Evolutionary conservation across 352 stramenopile species (phyloP), one percentile per base, ranked within the genome.

Genomic region (Chrysophaeum taylorii): DNA sequence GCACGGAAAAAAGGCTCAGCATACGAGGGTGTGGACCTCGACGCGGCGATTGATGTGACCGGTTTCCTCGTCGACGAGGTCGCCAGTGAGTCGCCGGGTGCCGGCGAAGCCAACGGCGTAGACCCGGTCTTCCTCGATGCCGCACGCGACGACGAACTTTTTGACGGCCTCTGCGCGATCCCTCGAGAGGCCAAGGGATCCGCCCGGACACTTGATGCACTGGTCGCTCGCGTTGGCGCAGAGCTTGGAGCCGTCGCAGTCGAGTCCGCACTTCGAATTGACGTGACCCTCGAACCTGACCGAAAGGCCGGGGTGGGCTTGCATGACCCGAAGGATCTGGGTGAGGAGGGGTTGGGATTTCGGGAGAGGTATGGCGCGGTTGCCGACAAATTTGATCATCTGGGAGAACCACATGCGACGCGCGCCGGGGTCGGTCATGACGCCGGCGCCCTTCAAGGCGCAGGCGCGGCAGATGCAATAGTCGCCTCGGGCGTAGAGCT

Each of bases 311-410:
- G 57, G 57, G 57, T 66, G 57, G 16, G 14, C 1, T 36, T 66
- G 31, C 14, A 66, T 27, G 12, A 45, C 36, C 14, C 31, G 27
- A 23, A 66, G 57, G 33, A 66, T 41, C 36, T 66, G 57, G 31
- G 57, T 36, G 33, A 66, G 57, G 1, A 66, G 18, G 18, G 57
- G 57, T 25, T 66, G 57, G 12, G 57, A 66, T 36, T 27, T 27
- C 2, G 57, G 57, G 12, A 66, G n/a, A 7, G 57, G 57, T 16
- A 66, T 45, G 23, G 14, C 57, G 33, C 57, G 57, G 12, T 2
- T 31, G 2, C 57, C 57, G 57, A 66, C 57, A n/a, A 66, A 66
- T 7, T 33, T 5, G 27, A 66, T 66, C 57, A 66, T 66, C 57
- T 45, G 57, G 2, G 57, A 66, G 57, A 66, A 66, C 57, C 57